phyloP scores from a whole-genome alignment of 1,284 basidiomycete species.

The Inonotus obliquus region DNA sequence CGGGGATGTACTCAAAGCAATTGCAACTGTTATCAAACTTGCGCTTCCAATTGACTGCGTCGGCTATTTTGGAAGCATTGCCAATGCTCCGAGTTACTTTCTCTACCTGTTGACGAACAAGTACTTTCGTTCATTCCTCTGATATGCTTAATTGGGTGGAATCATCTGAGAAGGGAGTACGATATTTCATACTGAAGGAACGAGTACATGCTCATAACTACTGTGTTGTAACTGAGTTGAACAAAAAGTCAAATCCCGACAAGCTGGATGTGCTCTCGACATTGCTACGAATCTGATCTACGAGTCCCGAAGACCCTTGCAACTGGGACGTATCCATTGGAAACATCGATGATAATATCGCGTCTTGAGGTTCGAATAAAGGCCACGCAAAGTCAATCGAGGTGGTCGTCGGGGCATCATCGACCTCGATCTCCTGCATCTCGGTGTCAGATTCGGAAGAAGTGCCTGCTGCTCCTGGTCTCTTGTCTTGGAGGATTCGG shows the following conservation, averaged over 20 bases:
- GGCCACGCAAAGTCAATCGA: background rate
- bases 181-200: background rate
- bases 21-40: background rate
- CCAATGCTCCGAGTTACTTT: too few relatives aligned
- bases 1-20: background rate
- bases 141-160: too few relatives aligned
- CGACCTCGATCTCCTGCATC: background rate
- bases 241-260: conserved; percentile 4
- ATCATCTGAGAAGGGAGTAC: too few relatives aligned
- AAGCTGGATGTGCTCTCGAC: background rate
- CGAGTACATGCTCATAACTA: background rate
- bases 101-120: too few relatives aligned
- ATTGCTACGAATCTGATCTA: background rate
- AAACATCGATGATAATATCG: background rate
- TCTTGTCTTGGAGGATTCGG: conserved; percentile 12
- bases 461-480: background rate
- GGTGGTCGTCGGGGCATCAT: background rate
- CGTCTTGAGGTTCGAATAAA: background rate
- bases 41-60: background rate
- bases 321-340: background rate
- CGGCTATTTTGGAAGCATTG: too few relatives aligned
- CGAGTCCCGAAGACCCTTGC: background rate
- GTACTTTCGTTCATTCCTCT: too few relatives aligned
- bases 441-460: background rate
- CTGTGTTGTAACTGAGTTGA: background rate